Base-by-base conservation (phyloP, 2,329 filamentous ascomycete species). In the Beauveria medogensis region DNA sequence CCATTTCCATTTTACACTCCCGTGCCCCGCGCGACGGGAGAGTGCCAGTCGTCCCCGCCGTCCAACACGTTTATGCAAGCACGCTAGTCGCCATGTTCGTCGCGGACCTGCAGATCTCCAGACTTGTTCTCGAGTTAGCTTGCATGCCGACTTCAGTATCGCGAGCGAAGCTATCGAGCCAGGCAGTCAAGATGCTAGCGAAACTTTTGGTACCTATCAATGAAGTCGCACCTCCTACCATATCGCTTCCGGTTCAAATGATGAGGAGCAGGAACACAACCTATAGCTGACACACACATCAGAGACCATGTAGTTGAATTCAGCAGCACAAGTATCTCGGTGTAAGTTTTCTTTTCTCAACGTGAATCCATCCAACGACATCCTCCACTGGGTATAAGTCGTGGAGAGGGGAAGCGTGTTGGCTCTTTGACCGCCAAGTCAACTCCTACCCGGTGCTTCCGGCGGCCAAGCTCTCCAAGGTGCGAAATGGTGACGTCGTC, bases 371-470 rank as follows among this genome's bases (percentile, higher is more conserved):
- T 14, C 34, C 12, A 37, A 16, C 34, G 34, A 37, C 34, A 16
- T 37, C 34, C 34, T 5, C 10, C 34, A 37, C 34, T 37, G 34
- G 14, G 34, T 37, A 37, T 16, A 37, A 5, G 43, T 20, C 20
- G 20, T 12, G n/a, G 5, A 20, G 9, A 20, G 5, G 20, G 43
- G 3, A 46, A 34, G 10, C 22, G 7, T 20, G 9, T 48, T 41
- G 43, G 30, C n/a, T 57, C 57, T 30, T 18, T 26, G 28, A 44
- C n/a, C 34, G 63, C 65, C 10, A 63, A 5, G 65, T 66, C 43
- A 9, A 62, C 7, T 67, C 66, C 52, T 67, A 67, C 24, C 43
- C 58, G 3, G 58, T 67, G 3, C 65, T 64, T 16, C 34, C 50
- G 8, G 43, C 51, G 12, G 54, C 62, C 16, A 28, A 14, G 6